These are phyloP conservation scores for Magnolia kwangsiensis DNA, from an alignment of 164 flowering plant genomes.

Conservation along the genomic window DNA sequence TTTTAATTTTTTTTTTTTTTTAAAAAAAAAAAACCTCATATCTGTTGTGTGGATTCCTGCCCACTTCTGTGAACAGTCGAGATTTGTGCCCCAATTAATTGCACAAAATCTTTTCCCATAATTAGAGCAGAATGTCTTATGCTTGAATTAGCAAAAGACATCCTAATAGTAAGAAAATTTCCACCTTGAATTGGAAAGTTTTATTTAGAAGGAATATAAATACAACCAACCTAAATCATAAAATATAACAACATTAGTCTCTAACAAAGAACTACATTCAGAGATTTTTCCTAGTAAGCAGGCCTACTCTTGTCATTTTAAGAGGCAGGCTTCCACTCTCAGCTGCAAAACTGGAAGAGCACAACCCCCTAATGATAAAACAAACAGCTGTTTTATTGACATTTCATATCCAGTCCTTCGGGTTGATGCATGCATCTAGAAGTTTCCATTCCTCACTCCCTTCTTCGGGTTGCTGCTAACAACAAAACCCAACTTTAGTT, in stretches of 20 bases:
- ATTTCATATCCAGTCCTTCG: conserved; percentile 83
- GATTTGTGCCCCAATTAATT: too few species aligned
- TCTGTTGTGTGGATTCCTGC: too few species aligned
- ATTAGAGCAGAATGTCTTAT: too few species aligned
- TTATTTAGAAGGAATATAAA: background rate
- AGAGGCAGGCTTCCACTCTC: background rate
- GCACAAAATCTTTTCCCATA: too few species aligned
- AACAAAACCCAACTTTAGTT: background rate
- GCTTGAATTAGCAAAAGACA: too few species aligned
- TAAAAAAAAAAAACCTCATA: too few species aligned
- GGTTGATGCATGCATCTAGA: conserved; percentile 94
- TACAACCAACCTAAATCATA: background rate
- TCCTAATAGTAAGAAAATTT: too few species aligned
- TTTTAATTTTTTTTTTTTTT: too few species aligned
- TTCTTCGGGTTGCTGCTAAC: conserved; percentile 78
- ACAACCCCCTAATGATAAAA: background rate
- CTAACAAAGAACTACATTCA: background rate
- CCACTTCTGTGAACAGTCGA: too few species aligned
- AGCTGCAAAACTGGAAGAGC: background rate
- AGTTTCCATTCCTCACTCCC: conserved; percentile 98
- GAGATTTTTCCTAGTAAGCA: background rate
- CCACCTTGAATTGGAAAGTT: background rate
- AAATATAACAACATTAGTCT: background rate
- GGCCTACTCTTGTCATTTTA: background rate
- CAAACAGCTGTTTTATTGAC: background rate